Percentiles rank a stretch among this genome's conserved stretches.
Evolutionary conservation across 2,329 filamentous ascomycete species (phyloP).

Genomic region (Fusarium sp.): DNA sequence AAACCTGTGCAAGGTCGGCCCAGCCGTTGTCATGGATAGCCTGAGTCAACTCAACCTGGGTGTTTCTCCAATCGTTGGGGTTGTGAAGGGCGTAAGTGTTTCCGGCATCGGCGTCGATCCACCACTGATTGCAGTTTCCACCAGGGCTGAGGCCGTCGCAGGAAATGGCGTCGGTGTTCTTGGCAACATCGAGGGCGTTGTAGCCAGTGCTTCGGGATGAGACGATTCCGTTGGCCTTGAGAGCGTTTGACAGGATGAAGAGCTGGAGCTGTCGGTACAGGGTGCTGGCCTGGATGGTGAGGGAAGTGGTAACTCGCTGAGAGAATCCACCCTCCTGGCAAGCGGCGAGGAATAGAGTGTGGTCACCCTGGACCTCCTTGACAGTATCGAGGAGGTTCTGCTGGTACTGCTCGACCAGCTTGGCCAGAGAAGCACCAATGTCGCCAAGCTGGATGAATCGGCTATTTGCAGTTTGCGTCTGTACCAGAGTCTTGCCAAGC

Average conservation of each 20-base stretch:
- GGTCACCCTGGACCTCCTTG: conserved; percentile 23
- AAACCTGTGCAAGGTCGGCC: conserved; percentile 16
- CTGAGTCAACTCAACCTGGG: conserved; percentile 12
- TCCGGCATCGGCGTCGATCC: conserved; percentile 3
- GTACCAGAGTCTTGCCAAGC: conserved; percentile 13
- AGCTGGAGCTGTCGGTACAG: conserved; percentile 20
- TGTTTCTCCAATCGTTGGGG: conserved; percentile 23
- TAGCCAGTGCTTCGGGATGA: conserved; percentile 14
- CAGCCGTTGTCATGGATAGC: conserved; percentile 15
- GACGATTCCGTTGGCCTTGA: conserved; percentile 22
- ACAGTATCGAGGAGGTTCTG: conserved; percentile 25
- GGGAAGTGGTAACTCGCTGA: conserved; percentile 27
- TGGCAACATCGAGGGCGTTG: conserved; percentile 7
- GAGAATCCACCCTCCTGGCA: conserved; percentile 22
- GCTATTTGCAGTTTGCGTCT: conserved; percentile 10
- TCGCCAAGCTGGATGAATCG: conserved; percentile 17
- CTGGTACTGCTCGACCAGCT: conserved; percentile 20
- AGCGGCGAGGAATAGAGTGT: conserved; percentile 11
- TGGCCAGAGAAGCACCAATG: conserved; percentile 8
- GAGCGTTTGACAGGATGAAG: conserved; percentile 17
- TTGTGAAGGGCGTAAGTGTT: conserved; percentile 29
- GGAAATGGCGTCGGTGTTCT: conserved; percentile 1
- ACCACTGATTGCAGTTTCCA: conserved; percentile 29
- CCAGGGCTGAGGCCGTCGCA: conserved; percentile 1
- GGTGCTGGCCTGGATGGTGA: conserved; percentile 26